A percentile compares a stretch with the other conserved stretches of the same genome.
phyloP scores from a whole-genome alignment of 1,284 basidiomycete genomes.

The Ceratobasidium sp. region DNA sequence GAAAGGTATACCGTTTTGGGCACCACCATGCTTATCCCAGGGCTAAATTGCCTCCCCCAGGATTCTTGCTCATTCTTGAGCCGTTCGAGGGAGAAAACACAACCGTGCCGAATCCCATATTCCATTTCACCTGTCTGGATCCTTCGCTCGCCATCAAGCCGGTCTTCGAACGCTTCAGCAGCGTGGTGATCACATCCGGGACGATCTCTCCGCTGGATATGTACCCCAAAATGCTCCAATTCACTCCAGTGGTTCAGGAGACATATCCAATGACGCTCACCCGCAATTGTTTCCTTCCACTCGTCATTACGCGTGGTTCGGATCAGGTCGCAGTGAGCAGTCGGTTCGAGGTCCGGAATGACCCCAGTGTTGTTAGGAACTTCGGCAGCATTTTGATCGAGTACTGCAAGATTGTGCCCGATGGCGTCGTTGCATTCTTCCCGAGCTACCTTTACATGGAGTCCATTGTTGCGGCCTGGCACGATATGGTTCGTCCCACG shows the following conservation, averaged over 20 bases:
- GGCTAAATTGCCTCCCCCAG: slow-evolving; percentile 61
- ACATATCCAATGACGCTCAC: slow-evolving; percentile 98
- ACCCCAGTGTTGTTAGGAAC: slow-evolving; percentile 98
- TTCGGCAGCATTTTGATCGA: slow-evolving; percentile 99
- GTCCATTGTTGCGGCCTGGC: slow-evolving; percentile 99
- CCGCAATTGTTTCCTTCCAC: slow-evolving; percentile 96
- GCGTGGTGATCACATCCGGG: slow-evolving; percentile 98
- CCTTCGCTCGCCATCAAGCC: slow-evolving; percentile 98
- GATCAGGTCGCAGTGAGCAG: slow-evolving; percentile 99
- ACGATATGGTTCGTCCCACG: slow-evolving; percentile 86
- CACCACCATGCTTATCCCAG: slow-evolving; percentile 32
- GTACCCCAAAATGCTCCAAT: slow-evolving; percentile 99
- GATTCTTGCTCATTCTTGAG: slow-evolving; percentile 97
- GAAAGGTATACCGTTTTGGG: slow-evolving; percentile 72
- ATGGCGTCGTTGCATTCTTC: slow-evolving; percentile 99
- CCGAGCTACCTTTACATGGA: slow-evolving; percentile 99
- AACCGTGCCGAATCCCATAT: slow-evolving; percentile 98
- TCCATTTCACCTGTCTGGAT: slow-evolving; percentile 98
- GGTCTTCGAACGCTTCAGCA: slow-evolving; percentile 98
- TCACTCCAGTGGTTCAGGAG: slow-evolving; percentile 97
- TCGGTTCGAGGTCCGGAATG: slow-evolving; percentile 99
- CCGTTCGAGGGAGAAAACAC: slow-evolving; percentile 99
- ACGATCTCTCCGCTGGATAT: slow-evolving; percentile 99
- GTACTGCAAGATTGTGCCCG: slow-evolving; percentile 97
- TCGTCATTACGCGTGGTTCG: slow-evolving; percentile 97